Conservation (phyloP, 495 filamentous ascomycete species). For the Aspergillus incahuasiensis region DNA sequence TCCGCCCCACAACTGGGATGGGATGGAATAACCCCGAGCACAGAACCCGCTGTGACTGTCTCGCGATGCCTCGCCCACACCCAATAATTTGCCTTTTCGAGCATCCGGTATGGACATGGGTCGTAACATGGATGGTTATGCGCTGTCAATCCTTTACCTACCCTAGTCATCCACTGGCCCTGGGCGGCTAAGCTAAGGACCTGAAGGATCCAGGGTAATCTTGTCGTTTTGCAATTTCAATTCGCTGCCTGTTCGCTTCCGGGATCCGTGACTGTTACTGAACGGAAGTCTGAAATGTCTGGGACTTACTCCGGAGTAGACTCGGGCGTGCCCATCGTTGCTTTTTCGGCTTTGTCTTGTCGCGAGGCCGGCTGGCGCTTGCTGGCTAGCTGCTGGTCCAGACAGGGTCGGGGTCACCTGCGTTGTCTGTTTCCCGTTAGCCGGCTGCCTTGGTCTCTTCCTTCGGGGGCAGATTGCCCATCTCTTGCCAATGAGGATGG, state of each 20-base stretch:
- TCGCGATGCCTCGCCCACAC: not conserved
- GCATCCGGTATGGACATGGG: not conserved
- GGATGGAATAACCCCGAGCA: not conserved
- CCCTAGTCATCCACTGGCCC: not conserved
- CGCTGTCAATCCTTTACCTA: not conserved
- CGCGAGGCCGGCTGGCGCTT: not conserved
- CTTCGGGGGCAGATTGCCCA: not conserved
- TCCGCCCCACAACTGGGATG: not conserved
- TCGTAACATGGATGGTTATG: not conserved
- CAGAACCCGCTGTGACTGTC: not conserved
- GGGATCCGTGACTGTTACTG: not conserved
- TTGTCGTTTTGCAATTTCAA: not conserved
- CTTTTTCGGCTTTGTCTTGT: conserved; percentile 4
- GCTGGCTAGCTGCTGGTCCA: not conserved
- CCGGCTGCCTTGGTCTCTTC: not conserved
- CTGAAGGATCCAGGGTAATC: not conserved
- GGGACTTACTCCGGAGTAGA: too few relatives aligned
- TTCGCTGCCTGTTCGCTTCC: not conserved
- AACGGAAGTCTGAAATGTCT: too few relatives aligned
- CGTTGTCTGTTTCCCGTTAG: conserved; percentile 5
- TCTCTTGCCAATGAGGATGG: not conserved
- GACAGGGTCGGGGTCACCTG: not conserved
- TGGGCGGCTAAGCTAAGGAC: not conserved
- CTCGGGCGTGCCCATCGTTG: not conserved
- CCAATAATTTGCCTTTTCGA: not conserved